These are phyloP conservation scores for Xylariaceae sp. DNA, from an alignment of 2,329 filamentous ascomycete genomes.

Conservation along the genomic window DNA sequence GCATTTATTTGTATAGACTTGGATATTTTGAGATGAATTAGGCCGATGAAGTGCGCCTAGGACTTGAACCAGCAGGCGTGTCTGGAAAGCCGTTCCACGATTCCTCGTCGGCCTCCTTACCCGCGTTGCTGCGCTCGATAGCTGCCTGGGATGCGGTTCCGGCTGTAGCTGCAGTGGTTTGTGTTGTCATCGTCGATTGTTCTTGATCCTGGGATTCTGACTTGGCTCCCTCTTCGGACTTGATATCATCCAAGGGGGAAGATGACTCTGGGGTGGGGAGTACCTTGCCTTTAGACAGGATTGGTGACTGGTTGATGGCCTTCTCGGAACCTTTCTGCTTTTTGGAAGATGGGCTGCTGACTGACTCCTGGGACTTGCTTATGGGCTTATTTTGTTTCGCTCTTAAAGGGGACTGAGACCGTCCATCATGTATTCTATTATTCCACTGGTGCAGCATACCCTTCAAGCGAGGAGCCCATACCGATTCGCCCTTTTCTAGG, in stretches of 20 bases:
- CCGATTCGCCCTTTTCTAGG: conserved; percentile 72
- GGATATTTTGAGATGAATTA: not conserved
- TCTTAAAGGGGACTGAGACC: conserved; percentile 15
- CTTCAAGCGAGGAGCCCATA: conserved; percentile 79
- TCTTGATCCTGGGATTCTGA: not conserved
- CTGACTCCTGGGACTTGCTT: not conserved
- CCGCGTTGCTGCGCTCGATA: conserved; percentile 1
- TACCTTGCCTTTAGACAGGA: not conserved
- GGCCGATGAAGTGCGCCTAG: not conserved
- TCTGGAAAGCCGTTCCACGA: conserved; percentile 49
- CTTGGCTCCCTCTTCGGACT: conserved; percentile 3
- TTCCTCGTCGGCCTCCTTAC: conserved; percentile 33
- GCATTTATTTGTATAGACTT: too few species aligned
- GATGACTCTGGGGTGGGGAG: conserved; percentile 15
- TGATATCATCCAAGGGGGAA: conserved; percentile 7
- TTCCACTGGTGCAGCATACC: conserved; percentile 51
- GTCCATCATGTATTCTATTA: conserved; percentile 12
- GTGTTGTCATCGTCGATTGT: not conserved
- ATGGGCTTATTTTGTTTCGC: conserved; percentile 17
- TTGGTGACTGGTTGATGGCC: not conserved
- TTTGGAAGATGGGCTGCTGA: not conserved
- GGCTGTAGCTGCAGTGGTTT: not conserved
- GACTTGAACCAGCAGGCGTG: conserved; percentile 9
- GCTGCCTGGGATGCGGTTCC: conserved; percentile 15
- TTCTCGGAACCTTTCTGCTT: conserved; percentile 1